Base-by-base conservation (phyloP, 139 green algal species). In the Chlamydomonas sp. region DNA sequence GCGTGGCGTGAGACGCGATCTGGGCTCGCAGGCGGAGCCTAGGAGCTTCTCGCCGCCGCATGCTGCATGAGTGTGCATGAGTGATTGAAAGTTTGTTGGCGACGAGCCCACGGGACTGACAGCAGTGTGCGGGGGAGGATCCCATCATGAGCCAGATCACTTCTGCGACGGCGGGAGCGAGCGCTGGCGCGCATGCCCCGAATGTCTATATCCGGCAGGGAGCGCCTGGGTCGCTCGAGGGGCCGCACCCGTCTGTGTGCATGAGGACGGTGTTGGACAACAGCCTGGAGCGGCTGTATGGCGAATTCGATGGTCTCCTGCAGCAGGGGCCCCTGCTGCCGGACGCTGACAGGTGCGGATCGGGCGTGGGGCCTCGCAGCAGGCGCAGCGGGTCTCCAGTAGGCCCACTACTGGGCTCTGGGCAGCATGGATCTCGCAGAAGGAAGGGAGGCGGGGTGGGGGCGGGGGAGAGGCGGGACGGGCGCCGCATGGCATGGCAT, bases 281-380 rank as follows among this genome's bases (percentile, higher is more conserved):
- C 39, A 48, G 59, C 2, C 31, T 75, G 43, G 70, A 75, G 33
- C 59, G 29, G 33, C 16, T 75, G 22, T 60, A 70, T 58, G 70
- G 58, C 30, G 59, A 70, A 26, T 70, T 75, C 65, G 70, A 49
- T 5, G 35, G 3, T n/a, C 26, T 74, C 38, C 58, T 74, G 58
- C 69, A 74, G 59, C 59, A 66, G n/a, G 59, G 59, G 6, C 59
- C 59, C 4, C 8, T 24, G 26, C 6, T 63, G 54, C n/a, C 39
- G 20, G 59, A 66, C 20, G 31, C 4, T 43, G 59, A 39, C 59
- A 63, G 39, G 29, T 35, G 13, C n/a, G 6, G 31, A 8, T 67
- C 20, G 24, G 2, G n/a, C 20, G 57, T 10, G 36, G 13, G 6
- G 57, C 39, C 39, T 50, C 10, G 10, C 39, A 50, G 39, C 39